phyloP scores from a whole-genome alignment of 495 filamentous ascomycete genomes.

The Peziza echinospora region DNA sequence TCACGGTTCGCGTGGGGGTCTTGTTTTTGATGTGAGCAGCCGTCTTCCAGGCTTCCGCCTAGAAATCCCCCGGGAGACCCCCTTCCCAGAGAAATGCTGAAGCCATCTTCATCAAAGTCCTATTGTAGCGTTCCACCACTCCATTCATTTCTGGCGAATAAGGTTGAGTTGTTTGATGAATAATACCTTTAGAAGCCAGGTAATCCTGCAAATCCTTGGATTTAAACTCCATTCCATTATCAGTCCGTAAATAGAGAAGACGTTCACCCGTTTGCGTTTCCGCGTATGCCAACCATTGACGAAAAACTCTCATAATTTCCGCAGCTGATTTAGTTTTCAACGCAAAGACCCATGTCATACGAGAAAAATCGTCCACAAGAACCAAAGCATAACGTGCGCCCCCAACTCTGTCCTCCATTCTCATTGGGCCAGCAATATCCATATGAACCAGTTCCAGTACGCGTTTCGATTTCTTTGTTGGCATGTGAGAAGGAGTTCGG shows the following conservation, averaged over 20 bases:
- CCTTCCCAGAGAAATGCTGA: background rate
- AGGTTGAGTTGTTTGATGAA: background rate
- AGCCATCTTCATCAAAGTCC: background rate
- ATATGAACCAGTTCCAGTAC: background rate
- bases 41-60: conserved; percentile 1
- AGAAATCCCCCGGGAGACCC: background rate
- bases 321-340: background rate
- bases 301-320: background rate
- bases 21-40: conserved; percentile 2
- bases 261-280: background rate
- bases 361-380: background rate
- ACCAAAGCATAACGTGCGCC: background rate
- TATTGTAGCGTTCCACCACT: background rate
- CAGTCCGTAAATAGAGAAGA: background rate
- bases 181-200: background rate
- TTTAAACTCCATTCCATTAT: background rate
- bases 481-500: background rate
- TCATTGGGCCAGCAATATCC: background rate
- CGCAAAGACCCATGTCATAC: background rate
- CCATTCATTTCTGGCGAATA: background rate
- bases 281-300: background rate
- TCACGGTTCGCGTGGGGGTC: background rate
- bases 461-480: background rate
- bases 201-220: background rate
- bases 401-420: background rate